These are phyloP conservation scores for Argentina anserina DNA, from an alignment of 306 rosid species.

Conservation along the genomic window DNA sequence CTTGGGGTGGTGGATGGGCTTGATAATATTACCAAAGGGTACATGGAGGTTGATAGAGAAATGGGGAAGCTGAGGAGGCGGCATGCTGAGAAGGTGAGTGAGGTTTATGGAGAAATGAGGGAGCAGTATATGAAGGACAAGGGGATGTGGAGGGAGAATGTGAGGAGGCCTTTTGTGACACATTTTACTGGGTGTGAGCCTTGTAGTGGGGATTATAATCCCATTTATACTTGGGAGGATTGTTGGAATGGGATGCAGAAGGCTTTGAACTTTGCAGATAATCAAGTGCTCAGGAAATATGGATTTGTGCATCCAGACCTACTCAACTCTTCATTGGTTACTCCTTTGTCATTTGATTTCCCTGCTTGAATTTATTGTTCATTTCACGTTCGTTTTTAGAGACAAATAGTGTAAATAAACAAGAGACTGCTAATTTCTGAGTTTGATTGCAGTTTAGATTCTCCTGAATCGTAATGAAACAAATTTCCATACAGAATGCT, in stretches of 20 bases:
- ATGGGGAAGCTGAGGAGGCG: conserved; percentile 44
- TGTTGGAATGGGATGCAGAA: conserved; percentile 81
- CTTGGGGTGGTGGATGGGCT: conserved; percentile 42
- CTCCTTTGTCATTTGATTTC: conserved; percentile 56
- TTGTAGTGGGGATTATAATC: conserved; percentile 68
- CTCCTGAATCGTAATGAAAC: background rate
- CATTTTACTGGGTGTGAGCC: conserved; percentile 96
- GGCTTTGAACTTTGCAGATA: conserved; percentile 76
- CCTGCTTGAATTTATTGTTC: conserved; percentile 22
- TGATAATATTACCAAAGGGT: conserved; percentile 33
- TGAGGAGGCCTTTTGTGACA: conserved; percentile 76
- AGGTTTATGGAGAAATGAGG: conserved; percentile 44
- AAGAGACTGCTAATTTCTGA: background rate
- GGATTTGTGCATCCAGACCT: conserved; percentile 54
- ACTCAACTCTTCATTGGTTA: conserved; percentile 33
- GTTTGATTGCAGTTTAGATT: background rate
- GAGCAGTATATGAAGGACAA: conserved; percentile 43
- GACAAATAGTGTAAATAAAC: conserved; percentile 5
- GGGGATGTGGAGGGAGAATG: conserved; percentile 33
- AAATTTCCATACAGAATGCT: background rate
- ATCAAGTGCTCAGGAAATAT: conserved; percentile 62
- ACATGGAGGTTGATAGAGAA: conserved; percentile 39
- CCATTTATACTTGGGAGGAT: conserved; percentile 43
- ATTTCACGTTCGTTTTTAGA: background rate
- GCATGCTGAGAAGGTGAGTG: conserved; percentile 71